Percentiles rank a stretch among this genome's conserved stretches.
Evolutionary conservation across 2,329 filamentous ascomycete genomes (phyloP).

Genomic region (Purpureocillium takamizusanense): DNA sequence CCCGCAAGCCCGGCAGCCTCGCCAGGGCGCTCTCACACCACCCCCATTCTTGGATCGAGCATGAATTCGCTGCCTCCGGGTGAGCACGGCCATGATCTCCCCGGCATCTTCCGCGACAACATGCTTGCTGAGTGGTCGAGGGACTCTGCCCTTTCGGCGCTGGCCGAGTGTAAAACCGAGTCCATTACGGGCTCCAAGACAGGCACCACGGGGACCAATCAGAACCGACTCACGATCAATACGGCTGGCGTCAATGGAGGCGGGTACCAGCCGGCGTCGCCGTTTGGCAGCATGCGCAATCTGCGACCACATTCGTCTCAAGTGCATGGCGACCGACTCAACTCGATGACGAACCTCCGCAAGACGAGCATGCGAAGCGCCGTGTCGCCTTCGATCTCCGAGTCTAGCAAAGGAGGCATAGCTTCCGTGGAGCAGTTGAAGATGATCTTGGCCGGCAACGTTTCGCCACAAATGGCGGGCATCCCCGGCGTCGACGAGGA

Average conservation of each 20-base stretch:
- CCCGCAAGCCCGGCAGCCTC: constrained; percentile 62
- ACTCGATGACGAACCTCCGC: constrained; percentile 33
- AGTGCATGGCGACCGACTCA: constrained; percentile 22
- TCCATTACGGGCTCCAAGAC: constrained; percentile 70
- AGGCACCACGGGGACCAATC: constrained; percentile 44
- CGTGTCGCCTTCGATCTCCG: constrained; percentile 33
- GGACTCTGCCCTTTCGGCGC: constrained; percentile 59
- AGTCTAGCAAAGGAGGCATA: constrained; percentile 39
- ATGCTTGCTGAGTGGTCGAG: constrained; percentile 75
- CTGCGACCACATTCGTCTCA: constrained; percentile 39
- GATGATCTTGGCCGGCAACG: constrained; percentile 47
- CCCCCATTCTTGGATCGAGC: constrained; percentile 49
- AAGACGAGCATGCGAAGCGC: constrained; percentile 47
- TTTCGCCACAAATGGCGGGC: constrained; percentile 27
- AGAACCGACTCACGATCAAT: constrained; percentile 51
- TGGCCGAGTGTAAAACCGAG: constrained; percentile 60
- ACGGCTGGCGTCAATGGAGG: constrained; percentile 28
- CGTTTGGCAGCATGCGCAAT: constrained; percentile 40
- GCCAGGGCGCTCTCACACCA: constrained; percentile 54
- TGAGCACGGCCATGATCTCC: constrained; percentile 46
- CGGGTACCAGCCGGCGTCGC: constrained; percentile 30
- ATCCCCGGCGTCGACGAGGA: constrained; percentile 34
- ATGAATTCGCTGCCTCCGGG: constrained; percentile 28
- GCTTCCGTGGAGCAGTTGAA: constrained; percentile 57
- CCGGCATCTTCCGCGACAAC: constrained; percentile 58